Evolutionary conservation across 345 rosid genomes (phyloP).

Genomic region (Nephelium lappaceum): DNA sequence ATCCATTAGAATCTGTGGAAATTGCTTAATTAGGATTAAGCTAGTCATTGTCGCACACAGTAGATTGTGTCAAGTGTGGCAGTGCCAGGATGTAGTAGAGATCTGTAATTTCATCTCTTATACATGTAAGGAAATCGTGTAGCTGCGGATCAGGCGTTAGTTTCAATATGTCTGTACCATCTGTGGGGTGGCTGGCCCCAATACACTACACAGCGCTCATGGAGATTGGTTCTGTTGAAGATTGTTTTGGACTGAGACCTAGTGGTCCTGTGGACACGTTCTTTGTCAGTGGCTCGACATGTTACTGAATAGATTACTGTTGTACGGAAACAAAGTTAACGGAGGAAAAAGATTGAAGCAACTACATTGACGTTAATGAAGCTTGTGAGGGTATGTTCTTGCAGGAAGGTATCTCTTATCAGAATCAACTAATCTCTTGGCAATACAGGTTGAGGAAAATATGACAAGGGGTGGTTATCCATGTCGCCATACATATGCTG

Average conservation of each 20-base stretch:
- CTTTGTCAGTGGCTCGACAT: not conserved
- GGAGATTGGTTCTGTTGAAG: not conserved
- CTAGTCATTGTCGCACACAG: not conserved
- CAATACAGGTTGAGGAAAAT: not conserved
- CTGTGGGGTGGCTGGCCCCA: conserved; percentile 4
- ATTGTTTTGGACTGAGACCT: conserved; percentile 4
- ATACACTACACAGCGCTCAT: not conserved
- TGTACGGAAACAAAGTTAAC: not conserved
- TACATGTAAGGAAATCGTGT: not conserved
- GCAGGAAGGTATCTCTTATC: not conserved
- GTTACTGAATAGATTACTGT: not conserved
- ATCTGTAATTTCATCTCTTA: conserved; percentile 9
- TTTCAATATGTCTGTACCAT: conserved; percentile 4
- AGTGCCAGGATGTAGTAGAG: conserved; percentile 3
- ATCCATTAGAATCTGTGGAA: conserved; percentile 3
- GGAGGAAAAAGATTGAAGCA: conserved; percentile 8
- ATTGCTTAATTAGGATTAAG: conserved; percentile 13
- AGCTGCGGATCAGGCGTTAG: not conserved
- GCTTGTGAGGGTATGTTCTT: not conserved
- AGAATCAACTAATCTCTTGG: not conserved
- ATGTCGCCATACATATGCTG: not conserved
- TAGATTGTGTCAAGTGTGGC: conserved; percentile 1
- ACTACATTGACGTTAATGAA: not conserved
- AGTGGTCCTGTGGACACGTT: not conserved
- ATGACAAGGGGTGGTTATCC: not conserved